Base-by-base conservation (phyloP, 805 yeast species). In the Komagataella pastoris region DNA sequence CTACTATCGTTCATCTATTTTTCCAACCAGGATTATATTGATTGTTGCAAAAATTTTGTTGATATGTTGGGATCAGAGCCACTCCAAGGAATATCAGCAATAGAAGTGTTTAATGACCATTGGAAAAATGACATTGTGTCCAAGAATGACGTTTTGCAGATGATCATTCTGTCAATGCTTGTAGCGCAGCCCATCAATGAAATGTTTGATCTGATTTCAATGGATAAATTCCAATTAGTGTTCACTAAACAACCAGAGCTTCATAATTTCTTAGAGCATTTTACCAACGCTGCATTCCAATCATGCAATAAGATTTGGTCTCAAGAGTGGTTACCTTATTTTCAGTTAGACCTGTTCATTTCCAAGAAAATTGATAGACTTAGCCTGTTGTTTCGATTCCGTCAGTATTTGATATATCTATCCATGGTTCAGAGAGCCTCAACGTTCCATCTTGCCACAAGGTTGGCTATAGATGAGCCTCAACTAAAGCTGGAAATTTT, bases 321-420 rank as follows among this genome's bases (percentile, higher is more conserved):
- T 30, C 14, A 30, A 10, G 40, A 30, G n/a, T 30, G 40, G 40
- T 30, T 30, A 30, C 40, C 14, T 10, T 14, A 30, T 30, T 30
- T 30, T 30, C 40, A 30, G 40, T 8, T 30, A 30, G 40, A 30
- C 14, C 14, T 30, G 10, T 30, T 30, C 40, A 30, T 30, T 30
- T 30, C 40, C 40, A 30, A 30, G 6, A 30, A 30, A 30, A 30
- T 30, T 8, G 21, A 21, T 6, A 24, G 52, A 17, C 14, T 24
- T 6, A 24, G 46, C 7, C 24, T 46, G 7, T 12, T 47, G 44
- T 8, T 47, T 19, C 57, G 69, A 52, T 57, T 60, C 45, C 67
- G 64, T 53, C 57, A 61, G 2, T 64, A 64, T 50, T 47, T 61
- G 3, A 56, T 62, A 3, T 72, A 69, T 49, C 55, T 72, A 2